Evolutionary conservation across 169 alveolate genomes (phyloP), one percentile per base, ranked within the genome.

Genomic region (Cyclospora cayetanensis): DNA sequence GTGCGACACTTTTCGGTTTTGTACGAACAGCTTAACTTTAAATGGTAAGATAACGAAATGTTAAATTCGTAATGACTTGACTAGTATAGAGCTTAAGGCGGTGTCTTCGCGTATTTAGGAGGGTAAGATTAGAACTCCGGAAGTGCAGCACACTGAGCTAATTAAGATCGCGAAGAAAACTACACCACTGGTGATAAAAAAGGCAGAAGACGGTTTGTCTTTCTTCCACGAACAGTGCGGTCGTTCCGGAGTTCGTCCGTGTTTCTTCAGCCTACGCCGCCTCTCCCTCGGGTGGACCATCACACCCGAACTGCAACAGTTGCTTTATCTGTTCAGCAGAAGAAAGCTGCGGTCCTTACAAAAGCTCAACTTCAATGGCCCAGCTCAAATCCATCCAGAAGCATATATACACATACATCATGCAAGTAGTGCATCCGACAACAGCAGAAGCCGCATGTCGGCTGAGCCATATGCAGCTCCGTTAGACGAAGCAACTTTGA

Each of bases 241-340:
- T n/a, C n/a, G n/a, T n/a, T n/a, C n/a, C n/a, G n/a, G n/a, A n/a
- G n/a, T 50, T 9, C 60, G 60, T 53, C 65, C 31, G 27, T 34
- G 37, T 86, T 52, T n/a, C n/a, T 39, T 25, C 93, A 89, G 93
- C 60, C 93, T 89, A 25, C 89, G 93, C 18, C 93, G 93, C 34
- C 93, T 89, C 63, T 89, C 93, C 34, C 90, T 89, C 41, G 93
- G 93, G 55, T 89, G 93, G 93, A 89, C 93, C 27, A 72, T 82
- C 60, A 89, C 93, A 18, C 90, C 93, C 27, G 93, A 89, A 55
- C 90, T 89, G 66, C 90, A 35, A 27, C 83, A 72, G 79, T 90
- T 89, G 5, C 55, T 72, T 31, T 89, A 68, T 63, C 46, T 89
- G 39, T 82, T 89, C 82, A 50, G 85, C 70, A 72, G 85, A 34